Evolutionary conservation across 2,329 filamentous ascomycete species (phyloP), one percentile per base, ranked within the genome.

Genomic region (Colletotrichum liriopes): DNA sequence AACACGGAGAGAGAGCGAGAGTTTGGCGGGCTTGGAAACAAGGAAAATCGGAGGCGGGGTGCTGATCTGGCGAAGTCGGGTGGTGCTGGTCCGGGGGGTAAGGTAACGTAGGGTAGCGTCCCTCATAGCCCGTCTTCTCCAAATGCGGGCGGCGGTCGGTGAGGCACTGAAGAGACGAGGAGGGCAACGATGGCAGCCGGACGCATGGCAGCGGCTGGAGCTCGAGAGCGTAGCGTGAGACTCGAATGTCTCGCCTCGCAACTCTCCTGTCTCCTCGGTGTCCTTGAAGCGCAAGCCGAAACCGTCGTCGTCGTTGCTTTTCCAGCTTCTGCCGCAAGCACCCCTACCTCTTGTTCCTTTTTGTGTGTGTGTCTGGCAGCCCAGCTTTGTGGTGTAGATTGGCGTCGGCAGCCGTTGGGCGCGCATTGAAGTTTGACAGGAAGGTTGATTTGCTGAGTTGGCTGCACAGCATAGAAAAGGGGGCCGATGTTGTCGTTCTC

Each of bases 41-140:
- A 64, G 65, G 69, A 64, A 69, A 72, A 52, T 59, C 66, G 59
- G 69, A 72, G 69, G 69, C 69, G 69, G 69, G 69, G 69, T 60
- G 69, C 65, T 39, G 37, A 64, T 69, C 37, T 72, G 69, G 65
- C 69, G 65, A 72, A 49, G 52, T 69, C 59, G 59, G 65, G 52
- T 59, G 58, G 59, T 72, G 69, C 52, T 69, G 65, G 52, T 59
- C 56, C 59, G 59, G 69, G 69, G 64, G 59, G 43, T 61, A 45
- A 49, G 32, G 54, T 23, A 56, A 56, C 54, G 32, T 29, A 14
- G n/a, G 32, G 14, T 39, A 39, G 54, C 35, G 54, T 56, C 54
- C 54, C 32, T 23, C 54, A 56, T 5, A 32, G 32, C 11, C 67
- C 58, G 65, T 45, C 45, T 59, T 72, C 65, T 69, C 69, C 69